These are phyloP conservation scores for Ehretia macrophylla DNA, from an alignment of 257 asterid species.

Conservation along the genomic window DNA sequence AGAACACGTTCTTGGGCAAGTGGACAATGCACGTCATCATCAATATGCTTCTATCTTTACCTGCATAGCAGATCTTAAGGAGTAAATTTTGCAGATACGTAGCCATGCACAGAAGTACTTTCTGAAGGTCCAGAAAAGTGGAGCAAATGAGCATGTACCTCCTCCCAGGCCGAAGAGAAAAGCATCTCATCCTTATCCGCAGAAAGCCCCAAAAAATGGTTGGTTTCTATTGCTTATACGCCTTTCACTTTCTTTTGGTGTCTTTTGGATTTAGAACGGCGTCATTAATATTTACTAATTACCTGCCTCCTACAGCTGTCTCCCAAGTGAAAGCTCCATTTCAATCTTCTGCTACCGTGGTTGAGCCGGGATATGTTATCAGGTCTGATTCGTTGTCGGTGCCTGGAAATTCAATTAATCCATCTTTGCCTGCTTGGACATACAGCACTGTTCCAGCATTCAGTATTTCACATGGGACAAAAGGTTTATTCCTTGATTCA, in stretches of 20 bases:
- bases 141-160: constrained; percentile 84
- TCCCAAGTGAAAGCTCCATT: constrained; percentile 39
- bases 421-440: constrained; percentile 48
- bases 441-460: constrained; percentile 37
- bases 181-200: constrained; percentile 96
- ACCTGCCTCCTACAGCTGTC: constrained; percentile 24
- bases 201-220: constrained; percentile 79
- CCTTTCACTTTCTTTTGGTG: not conserved
- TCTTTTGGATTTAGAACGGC: not conserved
- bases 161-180: constrained; percentile 98
- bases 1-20: not conserved
- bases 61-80: constrained; percentile 1
- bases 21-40: not conserved
- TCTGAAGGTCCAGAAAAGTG: constrained; percentile 86
- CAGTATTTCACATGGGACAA: constrained; percentile 23
- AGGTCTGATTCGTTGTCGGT: constrained; percentile 43
- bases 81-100: constrained; percentile 62
- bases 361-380: constrained; percentile 39
- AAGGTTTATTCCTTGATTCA: constrained; percentile 34
- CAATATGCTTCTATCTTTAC: not conserved
- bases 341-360: constrained; percentile 41
- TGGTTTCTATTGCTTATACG: constrained; percentile 3
- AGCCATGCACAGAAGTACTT: constrained; percentile 97
- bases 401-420: constrained; percentile 33
- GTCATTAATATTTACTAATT: constrained; percentile 3